phyloP scores from a whole-genome alignment of 2,329 filamentous ascomycete genomes.

The Rhinocladiella mackenziei region DNA sequence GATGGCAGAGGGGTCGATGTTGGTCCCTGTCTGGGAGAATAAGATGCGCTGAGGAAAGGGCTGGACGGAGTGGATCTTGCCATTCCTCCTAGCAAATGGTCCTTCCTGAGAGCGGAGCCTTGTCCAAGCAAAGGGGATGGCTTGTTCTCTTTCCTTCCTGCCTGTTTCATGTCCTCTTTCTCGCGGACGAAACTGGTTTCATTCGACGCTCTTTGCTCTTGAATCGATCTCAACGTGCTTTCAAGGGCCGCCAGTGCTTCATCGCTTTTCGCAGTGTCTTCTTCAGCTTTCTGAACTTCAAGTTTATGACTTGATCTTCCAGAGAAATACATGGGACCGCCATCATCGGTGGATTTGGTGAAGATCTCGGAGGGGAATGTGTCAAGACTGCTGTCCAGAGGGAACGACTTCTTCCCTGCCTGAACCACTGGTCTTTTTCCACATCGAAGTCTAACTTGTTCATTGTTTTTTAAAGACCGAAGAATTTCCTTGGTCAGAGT shows the following conservation, averaged over 20 bases:
- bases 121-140: slow-evolving; percentile 33
- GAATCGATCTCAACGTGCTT: slow-evolving; percentile 55
- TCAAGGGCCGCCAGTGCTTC: slow-evolving; percentile 57
- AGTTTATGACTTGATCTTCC: slow-evolving; percentile 57
- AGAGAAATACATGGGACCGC: slow-evolving; percentile 51
- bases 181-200: slow-evolving; percentile 44
- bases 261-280: slow-evolving; percentile 55
- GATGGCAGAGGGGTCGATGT: slow-evolving; percentile 42
- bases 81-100: slow-evolving; percentile 38
- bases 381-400: slow-evolving; percentile 52
- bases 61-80: slow-evolving; percentile 42
- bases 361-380: slow-evolving; percentile 58
- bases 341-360: slow-evolving; percentile 38
- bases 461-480: slow-evolving; percentile 40
- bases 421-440: slow-evolving; percentile 53
- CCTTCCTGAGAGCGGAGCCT: slow-evolving; percentile 34
- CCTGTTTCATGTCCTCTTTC: slow-evolving; percentile 37
- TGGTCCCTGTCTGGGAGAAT: slow-evolving; percentile 37
- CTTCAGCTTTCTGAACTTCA: slow-evolving; percentile 52
- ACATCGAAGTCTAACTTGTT: slow-evolving; percentile 44
- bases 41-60: slow-evolving; percentile 38
- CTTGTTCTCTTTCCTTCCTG: slow-evolving; percentile 24
- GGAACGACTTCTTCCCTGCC: slow-evolving; percentile 54
- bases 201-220: slow-evolving; percentile 59
- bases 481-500: slow-evolving; percentile 46